These are phyloP conservation scores for Globisporangium paddicum DNA, from an alignment of 352 stramenopile genomes.

Conservation along the genomic window DNA sequence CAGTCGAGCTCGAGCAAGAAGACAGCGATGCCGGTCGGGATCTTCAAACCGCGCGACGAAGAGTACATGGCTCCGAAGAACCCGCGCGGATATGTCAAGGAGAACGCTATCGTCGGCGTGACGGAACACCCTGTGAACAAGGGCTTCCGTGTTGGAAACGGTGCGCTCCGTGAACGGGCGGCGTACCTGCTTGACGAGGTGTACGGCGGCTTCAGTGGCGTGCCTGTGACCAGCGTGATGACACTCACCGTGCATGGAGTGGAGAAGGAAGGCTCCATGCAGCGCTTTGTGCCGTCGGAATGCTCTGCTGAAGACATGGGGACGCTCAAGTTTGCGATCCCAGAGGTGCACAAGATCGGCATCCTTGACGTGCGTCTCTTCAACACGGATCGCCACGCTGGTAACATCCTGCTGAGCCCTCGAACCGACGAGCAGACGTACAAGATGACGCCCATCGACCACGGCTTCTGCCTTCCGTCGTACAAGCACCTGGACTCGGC, in stretches of 20 bases:
- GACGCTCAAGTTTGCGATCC: conserved; percentile 79
- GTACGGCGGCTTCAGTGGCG: conserved; percentile 79
- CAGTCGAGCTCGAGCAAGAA: conserved; percentile 14
- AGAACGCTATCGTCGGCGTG: conserved; percentile 68
- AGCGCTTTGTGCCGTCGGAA: conserved; percentile 76
- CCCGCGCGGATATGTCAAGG: conserved; percentile 92
- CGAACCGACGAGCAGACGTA: conserved; percentile 59
- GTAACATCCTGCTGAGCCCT: conserved; percentile 76
- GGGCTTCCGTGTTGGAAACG: conserved; percentile 84
- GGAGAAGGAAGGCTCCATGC: conserved; percentile 83
- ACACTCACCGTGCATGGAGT: conserved; percentile 51
- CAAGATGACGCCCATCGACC: conserved; percentile 84
- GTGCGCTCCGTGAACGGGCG: conserved; percentile 75
- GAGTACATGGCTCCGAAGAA: conserved; percentile 99
- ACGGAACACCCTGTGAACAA: conserved; percentile 82
- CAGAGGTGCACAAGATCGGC: conserved; percentile 87
- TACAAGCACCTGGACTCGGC: conserved; percentile 78
- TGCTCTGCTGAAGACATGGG: conserved; percentile 87
- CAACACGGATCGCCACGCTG: conserved; percentile 86
- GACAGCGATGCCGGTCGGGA: conserved; percentile 35
- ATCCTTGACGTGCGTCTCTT: conserved; percentile 87
- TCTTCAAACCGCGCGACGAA: conserved; percentile 99
- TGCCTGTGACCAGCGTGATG: conserved; percentile 80
- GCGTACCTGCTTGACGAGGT: conserved; percentile 77
- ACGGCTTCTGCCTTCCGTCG: conserved; percentile 84